Evolutionary conservation across 257 asterid species (phyloP).

Genomic region (Solanum habrochaites): DNA sequence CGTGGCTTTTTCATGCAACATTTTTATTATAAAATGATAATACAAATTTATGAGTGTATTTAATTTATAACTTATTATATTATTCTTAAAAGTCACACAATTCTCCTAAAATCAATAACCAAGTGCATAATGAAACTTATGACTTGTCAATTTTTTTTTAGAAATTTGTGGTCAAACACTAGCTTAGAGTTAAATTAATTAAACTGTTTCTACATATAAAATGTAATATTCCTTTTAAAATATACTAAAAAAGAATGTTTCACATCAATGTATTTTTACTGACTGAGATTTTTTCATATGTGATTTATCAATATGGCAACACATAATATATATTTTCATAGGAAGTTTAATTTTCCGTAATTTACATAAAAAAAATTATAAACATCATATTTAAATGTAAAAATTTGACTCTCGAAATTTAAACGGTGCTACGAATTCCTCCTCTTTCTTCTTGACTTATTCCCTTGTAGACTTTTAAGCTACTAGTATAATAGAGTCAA

Average conservation of each 20-base stretch:
- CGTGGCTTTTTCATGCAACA: neutral
- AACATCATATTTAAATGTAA: neutral
- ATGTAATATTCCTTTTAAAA: neutral
- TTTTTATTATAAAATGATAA: too few relatives aligned
- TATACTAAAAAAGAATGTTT: neutral
- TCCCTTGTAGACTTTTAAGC: neutral
- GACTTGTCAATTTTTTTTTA: too few relatives aligned
- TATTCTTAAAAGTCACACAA: too few relatives aligned
- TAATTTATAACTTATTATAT: too few relatives aligned
- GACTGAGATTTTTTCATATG: too few relatives aligned
- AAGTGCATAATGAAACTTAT: neutral
- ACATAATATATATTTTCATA: neutral
- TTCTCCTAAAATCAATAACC: neutral
- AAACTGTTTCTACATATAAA: neutral
- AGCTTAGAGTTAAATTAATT: too few relatives aligned
- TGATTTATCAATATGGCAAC: neutral
- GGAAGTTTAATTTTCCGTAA: too few relatives aligned
- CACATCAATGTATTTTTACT: neutral
- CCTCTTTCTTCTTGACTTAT: neutral
- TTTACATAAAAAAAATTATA: too few relatives aligned
- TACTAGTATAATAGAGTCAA: slow-evolving; percentile 18
- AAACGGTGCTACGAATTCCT: neutral
- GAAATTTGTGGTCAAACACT: too few relatives aligned
- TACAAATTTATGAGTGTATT: neutral
- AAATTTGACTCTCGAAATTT: neutral